Evolutionary conservation across 345 rosid genomes (phyloP).

Genomic region (Syzygium aromaticum): DNA sequence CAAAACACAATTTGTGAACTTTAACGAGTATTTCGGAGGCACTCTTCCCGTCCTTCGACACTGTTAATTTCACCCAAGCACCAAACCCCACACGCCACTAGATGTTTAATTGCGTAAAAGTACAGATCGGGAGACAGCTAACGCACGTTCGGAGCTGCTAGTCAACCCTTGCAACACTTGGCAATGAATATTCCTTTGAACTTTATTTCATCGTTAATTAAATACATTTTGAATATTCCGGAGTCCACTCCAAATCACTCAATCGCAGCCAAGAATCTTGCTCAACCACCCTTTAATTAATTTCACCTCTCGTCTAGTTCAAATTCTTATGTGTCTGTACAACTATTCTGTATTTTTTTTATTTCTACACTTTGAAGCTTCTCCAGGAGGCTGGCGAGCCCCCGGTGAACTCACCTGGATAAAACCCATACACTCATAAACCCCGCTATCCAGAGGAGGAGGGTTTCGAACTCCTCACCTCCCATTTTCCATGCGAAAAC

Average conservation of each 20-base stretch:
- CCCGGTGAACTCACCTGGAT: too few species aligned
- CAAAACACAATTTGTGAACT: neutral
- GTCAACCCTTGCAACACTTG: neutral
- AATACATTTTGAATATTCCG: neutral
- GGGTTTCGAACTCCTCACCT: too few species aligned
- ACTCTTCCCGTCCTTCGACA: neutral
- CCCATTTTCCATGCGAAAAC: too few species aligned
- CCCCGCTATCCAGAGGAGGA: too few species aligned
- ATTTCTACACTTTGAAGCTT: too few species aligned
- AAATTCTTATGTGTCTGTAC: neutral
- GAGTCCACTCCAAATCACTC: neutral
- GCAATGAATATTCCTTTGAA: neutral
- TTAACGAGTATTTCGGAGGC: neutral
- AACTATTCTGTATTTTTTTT: neutral
- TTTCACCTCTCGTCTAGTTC: neutral
- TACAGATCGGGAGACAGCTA: neutral
- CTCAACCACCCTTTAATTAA: neutral
- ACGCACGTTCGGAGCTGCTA: neutral
- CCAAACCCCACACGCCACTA: neutral
- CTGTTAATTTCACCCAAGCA: neutral
- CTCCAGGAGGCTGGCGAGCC: too few species aligned
- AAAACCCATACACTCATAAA: too few species aligned
- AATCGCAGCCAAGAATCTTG: neutral
- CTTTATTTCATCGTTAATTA: neutral
- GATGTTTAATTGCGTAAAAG: neutral